These are phyloP conservation scores for Cladosporium sp. DNA, from an alignment of 2,329 filamentous ascomycete species.

Conservation along the genomic window DNA sequence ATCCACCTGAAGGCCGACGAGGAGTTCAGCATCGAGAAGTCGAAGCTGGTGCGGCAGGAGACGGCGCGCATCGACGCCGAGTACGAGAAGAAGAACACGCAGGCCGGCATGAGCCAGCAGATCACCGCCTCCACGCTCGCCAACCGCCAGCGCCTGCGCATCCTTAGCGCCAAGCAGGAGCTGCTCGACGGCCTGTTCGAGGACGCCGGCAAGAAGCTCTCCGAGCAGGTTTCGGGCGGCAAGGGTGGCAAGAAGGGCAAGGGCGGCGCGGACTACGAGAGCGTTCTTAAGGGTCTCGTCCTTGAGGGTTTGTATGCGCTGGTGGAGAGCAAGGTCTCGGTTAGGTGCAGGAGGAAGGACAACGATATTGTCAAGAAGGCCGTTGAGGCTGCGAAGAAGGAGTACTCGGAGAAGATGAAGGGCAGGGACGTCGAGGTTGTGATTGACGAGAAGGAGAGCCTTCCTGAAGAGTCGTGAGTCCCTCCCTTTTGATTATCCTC, in stretches of 20 bases:
- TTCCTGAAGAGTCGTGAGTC: constrained; percentile 78
- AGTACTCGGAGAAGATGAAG: constrained; percentile 70
- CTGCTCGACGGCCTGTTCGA: constrained; percentile 88
- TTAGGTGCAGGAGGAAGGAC: constrained; percentile 76
- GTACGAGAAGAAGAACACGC: constrained; percentile 99
- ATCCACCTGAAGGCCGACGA: constrained; percentile 98
- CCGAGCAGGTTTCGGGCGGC: not conserved
- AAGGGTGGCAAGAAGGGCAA: constrained; percentile 31
- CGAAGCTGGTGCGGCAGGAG: constrained; percentile 94
- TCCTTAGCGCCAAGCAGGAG: constrained; percentile 82
- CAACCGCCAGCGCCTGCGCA: constrained; percentile 90
- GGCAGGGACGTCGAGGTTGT: constrained; percentile 63
- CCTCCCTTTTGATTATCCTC: not conserved
- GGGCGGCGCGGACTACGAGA: constrained; percentile 58
- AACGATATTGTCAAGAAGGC: constrained; percentile 69
- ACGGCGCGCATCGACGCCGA: constrained; percentile 83
- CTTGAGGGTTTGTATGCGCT: constrained; percentile 87
- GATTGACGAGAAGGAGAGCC: constrained; percentile 70
- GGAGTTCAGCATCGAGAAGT: constrained; percentile 98
- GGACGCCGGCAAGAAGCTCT: constrained; percentile 65
- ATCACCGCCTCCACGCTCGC: constrained; percentile 93
- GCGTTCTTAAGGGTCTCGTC: constrained; percentile 69
- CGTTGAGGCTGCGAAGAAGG: constrained; percentile 65
- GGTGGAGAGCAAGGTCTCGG: constrained; percentile 67
- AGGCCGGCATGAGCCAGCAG: constrained; percentile 96